Evolutionary conservation across 495 filamentous ascomycete genomes (phyloP), one percentile per base, ranked within the genome.

Genomic region (Aspergillus campestris): DNA sequence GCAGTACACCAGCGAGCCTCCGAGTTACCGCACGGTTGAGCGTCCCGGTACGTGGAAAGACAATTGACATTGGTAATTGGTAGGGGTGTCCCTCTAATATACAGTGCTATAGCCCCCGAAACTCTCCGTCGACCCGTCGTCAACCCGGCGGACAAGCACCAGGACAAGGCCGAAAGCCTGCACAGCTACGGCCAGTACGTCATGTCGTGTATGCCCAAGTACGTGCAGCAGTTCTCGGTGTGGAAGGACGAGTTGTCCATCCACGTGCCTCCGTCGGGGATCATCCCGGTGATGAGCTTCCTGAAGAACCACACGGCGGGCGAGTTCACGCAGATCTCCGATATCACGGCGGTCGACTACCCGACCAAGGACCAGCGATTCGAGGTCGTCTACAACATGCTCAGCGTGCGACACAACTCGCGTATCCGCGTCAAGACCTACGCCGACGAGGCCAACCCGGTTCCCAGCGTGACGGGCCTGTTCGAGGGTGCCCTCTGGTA

Each of bases 161-260:
- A 82, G 62, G 81, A 82, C 54, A 87, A 91, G 70, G 78, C 85
- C 56, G 83, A 92, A 49, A 69, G 78, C 57, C 73, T 97, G 52
- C 92, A 97, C 74, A 82, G 75, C 52, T 99, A 99, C 61, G 94
- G 94, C 52, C 81, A 92, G 60, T 99, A 95, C 71, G 77, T 99
- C 57, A 86, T 97, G 75, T 91, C 90, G 45, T 94, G 87, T 63
- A 73, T 99, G 49, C 94, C 94, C 46, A 97, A 95, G 74, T 94
- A 95, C 67, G 80, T 99, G 56, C 94, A 99, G 71, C 94, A 99
- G 67, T 96, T 96, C 76, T 89, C 87, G 33, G 91, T 98, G 29
- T 97, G 91, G 94, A 99, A 99, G 74, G 92, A 99, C 62, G 94
- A 99, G 62, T 78, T 99, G 49, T 86, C 83, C 47, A 87, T 99